Base-by-base conservation (phyloP, 306 rosid genomes). In the Sindora glabra region DNA sequence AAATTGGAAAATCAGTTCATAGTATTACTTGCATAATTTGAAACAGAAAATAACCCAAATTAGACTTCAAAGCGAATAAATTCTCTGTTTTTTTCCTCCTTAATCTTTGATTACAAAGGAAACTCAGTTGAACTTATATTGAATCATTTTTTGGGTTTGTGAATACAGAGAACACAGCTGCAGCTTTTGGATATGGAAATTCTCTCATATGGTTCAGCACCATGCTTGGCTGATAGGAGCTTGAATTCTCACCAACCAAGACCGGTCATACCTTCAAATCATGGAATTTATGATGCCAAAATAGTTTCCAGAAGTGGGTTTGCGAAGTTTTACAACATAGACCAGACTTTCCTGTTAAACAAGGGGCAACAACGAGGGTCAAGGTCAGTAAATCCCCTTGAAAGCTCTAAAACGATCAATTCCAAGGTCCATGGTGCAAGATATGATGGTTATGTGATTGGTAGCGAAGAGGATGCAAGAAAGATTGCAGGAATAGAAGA, bases 361-460 rank as follows among this genome's bases (percentile, higher is more conserved):
- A 54, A 26, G n/a, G 30, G 45, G 16, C 42, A 45, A 14, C 57
- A 22, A 54, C 62, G 72, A 48, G 34, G 56, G 25, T 18, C 41
- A 17, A 62, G 64, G 58, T 54, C 66, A 49, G 11, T 27, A 46
- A 55, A 41, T 46, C 21, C 30, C 24, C 62, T 47, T 32, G 56
- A 59, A 70, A 55, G 64, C 18, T 48, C 58, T 44, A 79, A 40
- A 48, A 59, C 57, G 16, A 29, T 66, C 34, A 60, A 64, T 61
- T 76, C 69, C 18, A 70, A 76, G 83, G 55, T 74, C 14, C 45
- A 57, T 29, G 76, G 82, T 59, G 83, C 89, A 48, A 52, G 74
- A 54, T 77, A 68, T 47, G 74, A 86, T 67, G 95, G 94, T 18
- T 81, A 71, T 80, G 95, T 91, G 48, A 57, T 81, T 63, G 83